Evolutionary conservation across 2,329 filamentous ascomycete genomes (phyloP), one percentile per base, ranked within the genome.

Genomic region (Monosporascus sp.): DNA sequence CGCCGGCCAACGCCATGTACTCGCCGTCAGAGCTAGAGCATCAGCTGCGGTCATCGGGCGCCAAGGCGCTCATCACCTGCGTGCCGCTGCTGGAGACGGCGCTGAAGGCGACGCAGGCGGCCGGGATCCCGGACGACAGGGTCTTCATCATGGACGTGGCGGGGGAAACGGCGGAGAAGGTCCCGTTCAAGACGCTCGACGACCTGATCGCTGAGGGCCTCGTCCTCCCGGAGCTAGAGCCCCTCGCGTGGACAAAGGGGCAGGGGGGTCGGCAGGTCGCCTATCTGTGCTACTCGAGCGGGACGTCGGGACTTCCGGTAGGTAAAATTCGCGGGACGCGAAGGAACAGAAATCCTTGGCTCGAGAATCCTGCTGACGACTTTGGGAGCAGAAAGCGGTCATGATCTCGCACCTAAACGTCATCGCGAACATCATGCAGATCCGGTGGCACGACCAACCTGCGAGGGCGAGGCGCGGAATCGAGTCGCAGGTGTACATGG

Each of bases 371-470:
- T 5, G 11, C 31, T 22, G 41, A 51, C 53, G 49, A 51, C 35
- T 22, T 44, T 3, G 5, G 35, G 18, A 31, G 18, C 55, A 87
- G 82, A 89, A 89, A 84, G 87, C 84, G 49, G 88, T 90, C 25
- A 90, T 88, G 84, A 87, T 91, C 49, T 83, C 86, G 5, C 88
- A 91, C 67, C 73, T 75, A 27, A 91, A 90, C 60, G 82, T 90
- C 17, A 90, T 91, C 47, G 80, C 86, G 37, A 91, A 91, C 63
- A 77, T 81, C 0, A 64, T 90, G 48, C 88, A 90, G 65, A 74
- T 86, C 39, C 60, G 64, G 3, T 70, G 75, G 1, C 82, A 66
- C 51, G 65, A 75, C 47, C 50, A 69, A 48, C 50, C 66, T 54
- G 56, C 63, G 51, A 60, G 72, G 61, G 49, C 59, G 52, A 56